Conservation (phyloP, 768 basidiomycete genomes). For the Tylopilus intermedius region DNA sequence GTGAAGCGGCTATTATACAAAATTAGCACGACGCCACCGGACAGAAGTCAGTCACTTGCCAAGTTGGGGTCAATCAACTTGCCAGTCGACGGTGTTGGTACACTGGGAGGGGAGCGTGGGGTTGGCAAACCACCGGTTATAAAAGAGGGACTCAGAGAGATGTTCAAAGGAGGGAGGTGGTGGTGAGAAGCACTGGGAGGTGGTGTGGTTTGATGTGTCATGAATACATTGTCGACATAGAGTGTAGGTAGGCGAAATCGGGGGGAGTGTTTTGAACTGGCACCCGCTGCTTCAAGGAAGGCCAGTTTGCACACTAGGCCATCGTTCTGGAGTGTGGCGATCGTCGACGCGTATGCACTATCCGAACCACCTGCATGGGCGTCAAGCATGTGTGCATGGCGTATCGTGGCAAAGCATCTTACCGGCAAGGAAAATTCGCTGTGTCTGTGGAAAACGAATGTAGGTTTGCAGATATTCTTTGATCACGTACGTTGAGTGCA, state of each 20-base stretch:
- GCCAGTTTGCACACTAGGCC: constrained; percentile 64
- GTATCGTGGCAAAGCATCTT: constrained; percentile 13
- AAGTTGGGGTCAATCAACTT: constrained; percentile 57
- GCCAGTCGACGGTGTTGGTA: constrained; percentile 22
- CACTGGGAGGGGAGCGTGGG: constrained; percentile 55
- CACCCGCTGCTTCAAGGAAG: constrained; percentile 47
- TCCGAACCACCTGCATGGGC: constrained; percentile 48
- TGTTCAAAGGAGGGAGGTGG: constrained; percentile 44
- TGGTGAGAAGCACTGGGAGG: constrained; percentile 30
- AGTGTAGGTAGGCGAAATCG: constrained; percentile 51
- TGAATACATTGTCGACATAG: constrained; percentile 48
- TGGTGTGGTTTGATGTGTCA: constrained; percentile 26
- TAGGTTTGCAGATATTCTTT: constrained; percentile 70
- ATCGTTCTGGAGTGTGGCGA: constrained; percentile 54
- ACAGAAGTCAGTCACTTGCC: constrained; percentile 35
- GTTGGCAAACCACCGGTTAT: constrained; percentile 61
- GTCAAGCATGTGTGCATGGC: constrained; percentile 1
- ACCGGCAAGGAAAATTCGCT: constrained; percentile 72
- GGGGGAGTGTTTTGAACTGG: constrained; percentile 39
- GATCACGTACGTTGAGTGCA: neutral
- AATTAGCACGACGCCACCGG: constrained; percentile 6
- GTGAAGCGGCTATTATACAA: constrained; percentile 55
- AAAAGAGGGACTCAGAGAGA: constrained; percentile 39
- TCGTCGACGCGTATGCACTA: constrained; percentile 50
- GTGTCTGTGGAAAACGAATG: constrained; percentile 67